Evolutionary conservation across 2,329 filamentous ascomycete genomes (phyloP).

Genomic region (Aspergillus sp.): DNA sequence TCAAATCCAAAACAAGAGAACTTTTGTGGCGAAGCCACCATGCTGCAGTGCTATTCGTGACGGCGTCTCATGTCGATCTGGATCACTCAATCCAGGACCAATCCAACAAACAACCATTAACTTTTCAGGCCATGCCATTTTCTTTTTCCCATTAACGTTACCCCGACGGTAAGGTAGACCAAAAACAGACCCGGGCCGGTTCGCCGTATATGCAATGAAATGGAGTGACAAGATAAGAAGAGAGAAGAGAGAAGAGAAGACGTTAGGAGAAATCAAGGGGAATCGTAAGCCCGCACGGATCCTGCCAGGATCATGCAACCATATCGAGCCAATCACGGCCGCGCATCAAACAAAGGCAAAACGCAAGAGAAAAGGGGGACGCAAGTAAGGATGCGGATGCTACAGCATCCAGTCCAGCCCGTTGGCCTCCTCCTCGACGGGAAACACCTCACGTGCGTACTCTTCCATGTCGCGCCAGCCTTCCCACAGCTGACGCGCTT

Average conservation of each 20-base stretch:
- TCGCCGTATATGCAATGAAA: slow-evolving; percentile 20
- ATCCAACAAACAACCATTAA: not conserved
- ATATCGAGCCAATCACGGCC: slow-evolving; percentile 15
- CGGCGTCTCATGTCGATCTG: slow-evolving; percentile 9
- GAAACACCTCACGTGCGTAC: slow-evolving; percentile 91
- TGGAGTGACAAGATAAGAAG: slow-evolving; percentile 8
- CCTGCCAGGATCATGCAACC: not conserved
- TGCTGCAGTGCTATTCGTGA: slow-evolving; percentile 13
- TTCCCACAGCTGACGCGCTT: slow-evolving; percentile 83
- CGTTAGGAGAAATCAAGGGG: not conserved
- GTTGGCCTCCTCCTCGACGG: slow-evolving; percentile 90
- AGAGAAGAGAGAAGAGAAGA: slow-evolving; percentile 2
- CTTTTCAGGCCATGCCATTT: not conserved
- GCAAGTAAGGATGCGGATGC: no score
- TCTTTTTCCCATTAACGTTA: not conserved
- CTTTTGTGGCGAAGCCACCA: slow-evolving; percentile 5
- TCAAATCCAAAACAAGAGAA: not conserved
- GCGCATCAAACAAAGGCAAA: slow-evolving; percentile 10
- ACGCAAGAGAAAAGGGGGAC: not conserved
- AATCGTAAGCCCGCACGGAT: not conserved
- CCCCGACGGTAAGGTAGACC: slow-evolving; percentile 10
- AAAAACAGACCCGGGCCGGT: slow-evolving; percentile 14
- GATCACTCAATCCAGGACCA: no score
- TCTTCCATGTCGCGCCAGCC: slow-evolving; percentile 88
- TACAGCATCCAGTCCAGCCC: slow-evolving; percentile 84